phyloP scores from a whole-genome alignment of 75 land plant species.

The Pseudotsuga menziesii region DNA sequence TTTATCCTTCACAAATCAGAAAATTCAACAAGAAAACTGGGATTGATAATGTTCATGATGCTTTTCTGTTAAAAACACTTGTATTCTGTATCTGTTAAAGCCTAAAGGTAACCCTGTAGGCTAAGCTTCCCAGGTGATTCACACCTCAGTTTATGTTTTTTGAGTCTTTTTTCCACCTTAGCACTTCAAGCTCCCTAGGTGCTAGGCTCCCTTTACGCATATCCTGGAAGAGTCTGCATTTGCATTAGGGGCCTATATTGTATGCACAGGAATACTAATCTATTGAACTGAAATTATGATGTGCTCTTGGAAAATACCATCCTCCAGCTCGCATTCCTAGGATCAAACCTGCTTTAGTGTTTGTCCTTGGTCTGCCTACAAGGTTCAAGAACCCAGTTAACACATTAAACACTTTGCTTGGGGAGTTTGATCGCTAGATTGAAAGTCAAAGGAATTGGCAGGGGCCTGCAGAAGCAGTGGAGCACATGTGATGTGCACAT shows the following conservation, averaged over 20 bases:
- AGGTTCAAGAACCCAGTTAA: too few relatives aligned
- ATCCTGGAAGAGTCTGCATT: neutral
- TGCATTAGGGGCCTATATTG: neutral
- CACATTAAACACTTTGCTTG: too few relatives aligned
- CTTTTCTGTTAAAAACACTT: neutral
- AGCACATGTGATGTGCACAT: too few relatives aligned
- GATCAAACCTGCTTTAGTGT: neutral
- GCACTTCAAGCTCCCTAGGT: neutral
- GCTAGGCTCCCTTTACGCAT: conserved; percentile 1
- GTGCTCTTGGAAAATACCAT: neutral
- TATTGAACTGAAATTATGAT: neutral
- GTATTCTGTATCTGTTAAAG: neutral
- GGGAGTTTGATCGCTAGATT: neutral
- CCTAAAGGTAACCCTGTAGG: neutral
- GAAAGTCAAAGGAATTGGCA: neutral
- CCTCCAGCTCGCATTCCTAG: neutral
- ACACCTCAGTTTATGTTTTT: neutral
- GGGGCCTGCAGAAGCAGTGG: too few relatives aligned
- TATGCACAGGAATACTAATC: neutral
- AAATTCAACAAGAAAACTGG: neutral
- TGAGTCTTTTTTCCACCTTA: neutral
- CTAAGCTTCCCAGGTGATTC: neutral
- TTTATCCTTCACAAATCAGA: neutral
- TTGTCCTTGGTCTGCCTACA: too few relatives aligned
- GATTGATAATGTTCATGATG: neutral